These are phyloP conservation scores for Chamaecrista fasciculata DNA, from an alignment of 306 rosid species.

Conservation along the genomic window DNA sequence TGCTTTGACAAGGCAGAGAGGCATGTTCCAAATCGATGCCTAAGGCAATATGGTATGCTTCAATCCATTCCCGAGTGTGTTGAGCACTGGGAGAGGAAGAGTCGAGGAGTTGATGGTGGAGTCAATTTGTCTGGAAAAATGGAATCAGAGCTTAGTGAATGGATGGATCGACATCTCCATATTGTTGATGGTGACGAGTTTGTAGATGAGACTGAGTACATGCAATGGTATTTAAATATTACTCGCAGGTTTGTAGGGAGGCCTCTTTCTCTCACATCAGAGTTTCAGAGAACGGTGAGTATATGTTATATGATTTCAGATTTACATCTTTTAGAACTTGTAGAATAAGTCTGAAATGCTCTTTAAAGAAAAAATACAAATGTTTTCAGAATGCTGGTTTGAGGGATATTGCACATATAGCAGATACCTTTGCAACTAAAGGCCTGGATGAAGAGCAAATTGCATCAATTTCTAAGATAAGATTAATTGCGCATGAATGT, in stretches of 20 bases:
- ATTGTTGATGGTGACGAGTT: background rate
- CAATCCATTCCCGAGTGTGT: background rate
- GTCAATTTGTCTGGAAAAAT: slow-evolving; percentile 9
- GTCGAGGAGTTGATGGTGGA: slow-evolving; percentile 14
- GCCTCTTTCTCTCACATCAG: slow-evolving; percentile 15
- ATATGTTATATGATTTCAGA: background rate
- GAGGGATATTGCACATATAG: slow-evolving; percentile 10
- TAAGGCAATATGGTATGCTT: slow-evolving; percentile 17
- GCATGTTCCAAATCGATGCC: slow-evolving; percentile 13
- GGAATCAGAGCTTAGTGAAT: slow-evolving; percentile 2
- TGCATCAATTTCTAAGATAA: slow-evolving; percentile 6
- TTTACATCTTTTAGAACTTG: background rate
- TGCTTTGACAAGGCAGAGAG: slow-evolving; percentile 17
- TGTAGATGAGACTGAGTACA: background rate
- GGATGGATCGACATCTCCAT: slow-evolving; percentile 14
- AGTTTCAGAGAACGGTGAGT: slow-evolving; percentile 19
- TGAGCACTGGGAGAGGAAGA: slow-evolving; percentile 17
- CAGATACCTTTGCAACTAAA: background rate
- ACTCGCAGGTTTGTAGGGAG: slow-evolving; percentile 6
- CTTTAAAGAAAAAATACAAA: background rate
- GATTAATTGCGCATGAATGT: slow-evolving; percentile 14
- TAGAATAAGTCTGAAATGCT: slow-evolving; percentile 5
- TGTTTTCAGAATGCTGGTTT: slow-evolving; percentile 6
- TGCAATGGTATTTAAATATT: slow-evolving; percentile 1
- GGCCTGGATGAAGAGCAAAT: slow-evolving; percentile 7